Percentiles rank a stretch among this genome's conserved stretches.
These are phyloP conservation scores for Apiospora sp. DNA, from an alignment of 2,329 filamentous ascomycete species.

Conservation along the genomic window DNA sequence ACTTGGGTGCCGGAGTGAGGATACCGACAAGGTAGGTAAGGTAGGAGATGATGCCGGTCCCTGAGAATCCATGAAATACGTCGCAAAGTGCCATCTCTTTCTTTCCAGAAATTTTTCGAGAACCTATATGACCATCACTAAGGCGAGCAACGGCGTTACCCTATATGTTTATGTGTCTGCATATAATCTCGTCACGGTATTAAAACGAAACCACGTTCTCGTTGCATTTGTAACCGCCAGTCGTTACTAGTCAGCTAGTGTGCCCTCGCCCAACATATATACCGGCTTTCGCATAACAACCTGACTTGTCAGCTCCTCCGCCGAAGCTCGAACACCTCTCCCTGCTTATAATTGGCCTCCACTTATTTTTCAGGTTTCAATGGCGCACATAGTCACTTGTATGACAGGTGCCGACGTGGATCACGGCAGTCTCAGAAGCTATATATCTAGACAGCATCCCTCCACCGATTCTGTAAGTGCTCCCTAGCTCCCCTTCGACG, in stretches of 20 bases:
- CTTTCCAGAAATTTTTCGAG: slow-evolving; percentile 16
- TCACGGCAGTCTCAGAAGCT: slow-evolving; percentile 48
- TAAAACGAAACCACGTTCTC: slow-evolving; percentile 29
- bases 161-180: slow-evolving; percentile 33
- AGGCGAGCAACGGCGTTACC: slow-evolving; percentile 31
- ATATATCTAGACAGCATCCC: slow-evolving; percentile 60
- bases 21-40: background rate
- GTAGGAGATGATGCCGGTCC: background rate
- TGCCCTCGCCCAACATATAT: background rate
- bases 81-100: slow-evolving; percentile 10
- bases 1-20: background rate
- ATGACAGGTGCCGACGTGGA: slow-evolving; percentile 58
- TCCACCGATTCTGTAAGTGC: slow-evolving; percentile 54
- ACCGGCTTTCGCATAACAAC: slow-evolving; percentile 33
- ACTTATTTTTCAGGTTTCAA: slow-evolving; percentile 47
- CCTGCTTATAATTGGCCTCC: slow-evolving; percentile 42
- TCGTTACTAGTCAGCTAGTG: slow-evolving; percentile 28
- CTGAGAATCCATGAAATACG: slow-evolving; percentile 11
- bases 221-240: slow-evolving; percentile 33
- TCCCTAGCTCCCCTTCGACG: slow-evolving; percentile 31
- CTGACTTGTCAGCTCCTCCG: slow-evolving; percentile 40
- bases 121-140: slow-evolving; percentile 34
- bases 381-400: slow-evolving; percentile 70
- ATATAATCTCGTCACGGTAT: slow-evolving; percentile 36
- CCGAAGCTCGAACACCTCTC: slow-evolving; percentile 38